Evolutionary conservation across 106 monocot species (phyloP).

Genomic region (Platanthera zijinensis): DNA sequence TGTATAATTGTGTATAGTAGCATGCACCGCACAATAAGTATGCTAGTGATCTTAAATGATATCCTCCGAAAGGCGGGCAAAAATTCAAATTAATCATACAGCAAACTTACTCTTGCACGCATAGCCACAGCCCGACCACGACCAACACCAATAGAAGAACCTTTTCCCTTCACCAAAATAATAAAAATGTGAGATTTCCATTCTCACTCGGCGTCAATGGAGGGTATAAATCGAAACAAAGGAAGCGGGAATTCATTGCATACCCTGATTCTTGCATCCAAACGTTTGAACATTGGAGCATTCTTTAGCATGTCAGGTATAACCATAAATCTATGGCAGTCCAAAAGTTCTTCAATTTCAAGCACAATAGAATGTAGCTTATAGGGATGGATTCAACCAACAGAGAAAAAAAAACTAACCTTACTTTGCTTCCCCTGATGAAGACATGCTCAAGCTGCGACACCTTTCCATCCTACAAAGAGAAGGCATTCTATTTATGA

Average conservation of each 20-base stretch:
- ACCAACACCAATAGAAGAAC: conserved; percentile 82
- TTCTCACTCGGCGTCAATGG: background rate
- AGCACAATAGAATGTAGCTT: background rate
- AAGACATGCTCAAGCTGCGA: conserved; percentile 87
- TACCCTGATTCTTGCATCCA: conserved; percentile 90
- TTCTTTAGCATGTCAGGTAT: conserved; percentile 97
- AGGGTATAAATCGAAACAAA: background rate
- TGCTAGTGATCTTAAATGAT: background rate
- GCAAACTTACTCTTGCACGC: conserved; percentile 68
- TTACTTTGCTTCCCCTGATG: conserved; percentile 82
- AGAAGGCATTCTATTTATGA: background rate
- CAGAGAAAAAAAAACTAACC: conserved; percentile 23
- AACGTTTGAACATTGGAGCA: conserved; percentile 94
- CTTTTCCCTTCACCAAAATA: conserved; percentile 52
- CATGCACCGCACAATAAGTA: no score
- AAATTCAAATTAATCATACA: background rate
- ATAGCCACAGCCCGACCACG: conserved; percentile 90
- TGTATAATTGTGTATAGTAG: no score
- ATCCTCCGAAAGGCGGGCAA: background rate
- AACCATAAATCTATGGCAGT: conserved; percentile 70
- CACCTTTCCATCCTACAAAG: conserved; percentile 66
- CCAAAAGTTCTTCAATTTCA: background rate
- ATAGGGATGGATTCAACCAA: background rate
- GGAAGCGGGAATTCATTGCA: conserved; percentile 4
- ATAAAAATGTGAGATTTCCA: background rate